phyloP scores from a whole-genome alignment of 768 basidiomycete species.

The Dentipellis fragilis region DNA sequence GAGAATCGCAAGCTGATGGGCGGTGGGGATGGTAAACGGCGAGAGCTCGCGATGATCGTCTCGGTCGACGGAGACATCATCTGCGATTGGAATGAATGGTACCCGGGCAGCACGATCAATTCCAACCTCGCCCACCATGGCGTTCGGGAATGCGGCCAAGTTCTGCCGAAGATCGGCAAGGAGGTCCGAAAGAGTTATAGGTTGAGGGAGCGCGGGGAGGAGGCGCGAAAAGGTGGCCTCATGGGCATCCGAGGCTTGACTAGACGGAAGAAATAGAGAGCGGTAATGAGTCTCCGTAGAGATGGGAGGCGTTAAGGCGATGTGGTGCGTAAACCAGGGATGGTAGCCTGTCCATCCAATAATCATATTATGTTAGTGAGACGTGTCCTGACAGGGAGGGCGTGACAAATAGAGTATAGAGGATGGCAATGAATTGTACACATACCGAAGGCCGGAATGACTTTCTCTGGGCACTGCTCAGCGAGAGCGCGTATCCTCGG shows the following conservation, averaged over 20 bases:
- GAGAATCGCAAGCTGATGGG: slow-evolving; percentile 74
- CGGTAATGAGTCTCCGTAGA: slow-evolving; percentile 69
- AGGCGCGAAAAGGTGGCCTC: slow-evolving; percentile 42
- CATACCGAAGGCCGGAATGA: slow-evolving; percentile 72
- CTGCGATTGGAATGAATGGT: slow-evolving; percentile 42
- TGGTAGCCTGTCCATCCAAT: slow-evolving; percentile 44
- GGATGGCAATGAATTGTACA: neutral
- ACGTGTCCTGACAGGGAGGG: neutral
- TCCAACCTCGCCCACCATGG: slow-evolving; percentile 92
- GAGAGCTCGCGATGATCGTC: slow-evolving; percentile 46
- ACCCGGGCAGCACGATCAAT: slow-evolving; percentile 76
- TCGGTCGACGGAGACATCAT: slow-evolving; percentile 10
- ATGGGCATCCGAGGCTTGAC: slow-evolving; percentile 13
- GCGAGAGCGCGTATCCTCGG: slow-evolving; percentile 59
- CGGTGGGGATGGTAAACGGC: slow-evolving; percentile 67
- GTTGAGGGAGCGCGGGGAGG: slow-evolving; percentile 62
- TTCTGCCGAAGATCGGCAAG: slow-evolving; percentile 49
- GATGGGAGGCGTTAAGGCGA: slow-evolving; percentile 34
- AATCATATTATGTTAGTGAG: neutral
- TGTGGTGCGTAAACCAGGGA: slow-evolving; percentile 86
- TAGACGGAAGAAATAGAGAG: slow-evolving; percentile 44
- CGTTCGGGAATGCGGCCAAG: slow-evolving; percentile 49
- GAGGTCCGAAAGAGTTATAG: slow-evolving; percentile 48
- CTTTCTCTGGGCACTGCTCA: slow-evolving; percentile 44
- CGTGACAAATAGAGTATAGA: neutral